Conservation (phyloP, 495 filamentous ascomycete genomes). For the Penicillium manginii region DNA sequence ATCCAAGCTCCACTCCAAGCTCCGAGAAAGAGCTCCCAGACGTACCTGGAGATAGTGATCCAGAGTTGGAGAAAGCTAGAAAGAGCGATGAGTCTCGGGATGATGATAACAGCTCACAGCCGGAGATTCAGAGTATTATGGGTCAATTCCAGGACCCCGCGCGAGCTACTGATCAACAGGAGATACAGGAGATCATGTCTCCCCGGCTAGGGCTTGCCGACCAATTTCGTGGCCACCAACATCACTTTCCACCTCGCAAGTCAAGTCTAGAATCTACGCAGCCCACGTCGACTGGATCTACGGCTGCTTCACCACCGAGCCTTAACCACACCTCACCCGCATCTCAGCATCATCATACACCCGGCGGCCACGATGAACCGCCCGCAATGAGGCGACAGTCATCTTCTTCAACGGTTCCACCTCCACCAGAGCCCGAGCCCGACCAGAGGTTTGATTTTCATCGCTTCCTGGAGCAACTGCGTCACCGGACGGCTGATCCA, state of each 20-base stretch:
- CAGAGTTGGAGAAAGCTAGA: slow-evolving; percentile 54
- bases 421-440: slow-evolving; percentile 87
- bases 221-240: slow-evolving; percentile 63
- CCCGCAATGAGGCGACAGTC: slow-evolving; percentile 55
- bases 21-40: slow-evolving; percentile 57
- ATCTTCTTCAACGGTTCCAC: slow-evolving; percentile 56
- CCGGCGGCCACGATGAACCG: slow-evolving; percentile 40
- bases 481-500: slow-evolving; percentile 93
- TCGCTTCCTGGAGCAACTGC: slow-evolving; percentile 91
- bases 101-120: slow-evolving; percentile 67
- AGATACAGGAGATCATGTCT: slow-evolving; percentile 84
- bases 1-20: slow-evolving; percentile 42
- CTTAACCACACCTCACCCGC: slow-evolving; percentile 21
- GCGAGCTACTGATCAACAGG: slow-evolving; percentile 66
- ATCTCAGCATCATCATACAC: slow-evolving; percentile 24
- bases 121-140: slow-evolving; percentile 96
- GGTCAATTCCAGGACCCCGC: slow-evolving; percentile 74
- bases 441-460: slow-evolving; percentile 97
- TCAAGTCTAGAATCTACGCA: slow-evolving; percentile 78
- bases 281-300: slow-evolving; percentile 12
- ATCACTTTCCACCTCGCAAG: slow-evolving; percentile 76
- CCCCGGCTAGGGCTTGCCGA: slow-evolving; percentile 74
- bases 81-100: slow-evolving; percentile 52
- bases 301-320: slow-evolving; percentile 22
- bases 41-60: slow-evolving; percentile 53